A percentile compares a stretch with the other conserved stretches of the same genome.
Conservation (phyloP, 2,329 filamentous ascomycete genomes). For the Cryphonectria parasitica region DNA sequence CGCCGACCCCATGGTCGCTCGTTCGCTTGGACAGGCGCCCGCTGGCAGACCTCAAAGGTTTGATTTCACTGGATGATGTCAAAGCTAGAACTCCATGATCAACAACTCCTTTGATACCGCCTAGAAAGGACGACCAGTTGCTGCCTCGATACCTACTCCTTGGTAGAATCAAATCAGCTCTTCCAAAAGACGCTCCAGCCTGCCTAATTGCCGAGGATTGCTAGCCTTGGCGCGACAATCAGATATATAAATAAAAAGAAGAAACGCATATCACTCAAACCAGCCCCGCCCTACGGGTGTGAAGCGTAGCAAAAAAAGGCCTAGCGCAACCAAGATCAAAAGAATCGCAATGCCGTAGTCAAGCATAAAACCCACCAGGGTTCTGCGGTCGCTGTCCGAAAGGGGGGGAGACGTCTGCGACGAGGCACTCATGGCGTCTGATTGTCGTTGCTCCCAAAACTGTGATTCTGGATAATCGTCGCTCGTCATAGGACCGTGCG, state of each 20-base stretch:
- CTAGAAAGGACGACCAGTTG: neutral
- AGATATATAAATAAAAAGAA: too few relatives aligned
- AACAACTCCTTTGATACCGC: neutral
- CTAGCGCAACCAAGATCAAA: conserved; percentile 2
- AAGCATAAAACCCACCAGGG: neutral
- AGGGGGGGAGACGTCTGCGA: neutral
- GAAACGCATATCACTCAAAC: neutral
- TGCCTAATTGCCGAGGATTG: neutral
- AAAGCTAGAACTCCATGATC: neutral
- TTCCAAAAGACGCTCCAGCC: neutral
- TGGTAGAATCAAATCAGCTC: neutral
- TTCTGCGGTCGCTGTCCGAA: neutral
- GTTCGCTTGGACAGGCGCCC: neutral
- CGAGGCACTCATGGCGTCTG: neutral
- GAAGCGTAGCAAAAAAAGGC: conserved; percentile 8
- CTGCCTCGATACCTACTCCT: neutral
- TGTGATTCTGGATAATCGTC: conserved; percentile 2
- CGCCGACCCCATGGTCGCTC: neutral
- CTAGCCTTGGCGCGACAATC: neutral
- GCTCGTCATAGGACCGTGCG: neutral
- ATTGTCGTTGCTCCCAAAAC: neutral
- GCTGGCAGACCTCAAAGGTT: neutral
- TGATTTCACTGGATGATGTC: neutral
- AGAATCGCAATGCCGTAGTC: neutral
- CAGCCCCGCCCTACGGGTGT: neutral